phyloP scores from a whole-genome alignment of 495 filamentous ascomycete species.

The Neurospora sp. region DNA sequence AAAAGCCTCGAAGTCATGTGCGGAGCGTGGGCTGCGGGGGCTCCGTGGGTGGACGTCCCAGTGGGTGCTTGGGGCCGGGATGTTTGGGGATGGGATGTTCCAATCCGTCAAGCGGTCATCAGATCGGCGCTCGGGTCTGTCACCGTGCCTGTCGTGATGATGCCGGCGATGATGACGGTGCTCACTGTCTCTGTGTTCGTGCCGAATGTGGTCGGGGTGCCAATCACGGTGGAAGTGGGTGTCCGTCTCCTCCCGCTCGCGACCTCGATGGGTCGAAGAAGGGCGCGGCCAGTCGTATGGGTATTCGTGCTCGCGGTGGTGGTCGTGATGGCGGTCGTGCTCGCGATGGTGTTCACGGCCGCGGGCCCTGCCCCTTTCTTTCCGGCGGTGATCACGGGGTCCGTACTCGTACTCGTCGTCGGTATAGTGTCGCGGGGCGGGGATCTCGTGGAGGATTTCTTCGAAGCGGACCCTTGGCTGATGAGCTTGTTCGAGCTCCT shows the following conservation, averaged over 20 bases:
- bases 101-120: too few relatives aligned
- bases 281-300: not conserved
- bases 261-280: not conserved
- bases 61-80: too few relatives aligned
- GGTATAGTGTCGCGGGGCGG: not conserved
- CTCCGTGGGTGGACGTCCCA: too few relatives aligned
- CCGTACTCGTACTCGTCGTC: not conserved
- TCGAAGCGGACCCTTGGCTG: not conserved
- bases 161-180: not conserved
- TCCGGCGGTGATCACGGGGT: not conserved
- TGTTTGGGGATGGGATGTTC: too few relatives aligned
- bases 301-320: not conserved
- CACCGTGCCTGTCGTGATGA: too few relatives aligned
- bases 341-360: not conserved
- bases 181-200: not conserved
- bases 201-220: not conserved
- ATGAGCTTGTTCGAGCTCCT: not conserved
- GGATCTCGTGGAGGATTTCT: not conserved
- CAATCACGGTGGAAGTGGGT: not conserved
- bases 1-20: too few relatives aligned
- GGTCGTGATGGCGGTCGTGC: too few relatives aligned
- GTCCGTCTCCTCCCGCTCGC: not conserved
- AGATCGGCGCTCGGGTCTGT: too few relatives aligned
- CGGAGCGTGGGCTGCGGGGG: too few relatives aligned
- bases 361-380: not conserved